Evolutionary conservation across 495 filamentous ascomycete species (phyloP).

Genomic region (Letharia columbiana): DNA sequence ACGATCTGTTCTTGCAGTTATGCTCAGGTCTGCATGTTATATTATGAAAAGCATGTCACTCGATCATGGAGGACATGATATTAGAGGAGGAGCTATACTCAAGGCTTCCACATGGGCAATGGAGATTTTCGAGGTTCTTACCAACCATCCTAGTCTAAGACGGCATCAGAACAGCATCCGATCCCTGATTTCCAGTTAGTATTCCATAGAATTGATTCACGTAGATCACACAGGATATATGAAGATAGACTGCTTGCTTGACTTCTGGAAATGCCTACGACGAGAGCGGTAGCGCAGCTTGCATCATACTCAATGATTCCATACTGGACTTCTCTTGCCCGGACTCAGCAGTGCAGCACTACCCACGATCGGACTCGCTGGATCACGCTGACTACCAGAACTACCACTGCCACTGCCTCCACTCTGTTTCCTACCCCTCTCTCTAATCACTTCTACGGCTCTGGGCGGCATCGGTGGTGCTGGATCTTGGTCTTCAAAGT

Average conservation of each 20-base stretch:
- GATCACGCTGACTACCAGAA: constrained; percentile 38
- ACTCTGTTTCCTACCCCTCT: constrained; percentile 28
- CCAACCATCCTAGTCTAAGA: background rate
- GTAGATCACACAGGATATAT: background rate
- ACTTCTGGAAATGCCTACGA: constrained; percentile 12
- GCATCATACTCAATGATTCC: constrained; percentile 19
- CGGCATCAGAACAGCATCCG: background rate
- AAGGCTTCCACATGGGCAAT: background rate
- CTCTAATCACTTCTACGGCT: constrained; percentile 23
- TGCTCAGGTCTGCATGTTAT: background rate
- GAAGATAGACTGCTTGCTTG: constrained; percentile 8
- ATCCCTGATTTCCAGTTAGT: background rate
- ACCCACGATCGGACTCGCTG: constrained; percentile 23
- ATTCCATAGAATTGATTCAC: background rate
- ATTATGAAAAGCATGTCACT: background rate
- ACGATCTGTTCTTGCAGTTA: background rate
- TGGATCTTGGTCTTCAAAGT: constrained; percentile 25
- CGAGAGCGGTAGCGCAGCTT: constrained; percentile 8
- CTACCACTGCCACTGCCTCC: constrained; percentile 39
- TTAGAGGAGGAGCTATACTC: background rate
- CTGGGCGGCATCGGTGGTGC: constrained; percentile 27
- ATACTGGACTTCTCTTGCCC: constrained; percentile 27
- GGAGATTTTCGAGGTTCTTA: background rate
- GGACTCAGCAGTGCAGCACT: constrained; percentile 19
- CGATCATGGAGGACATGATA: background rate